These are phyloP conservation scores for Kwoniella sp. DNA, from an alignment of 768 basidiomycete species.

Conservation along the genomic window DNA sequence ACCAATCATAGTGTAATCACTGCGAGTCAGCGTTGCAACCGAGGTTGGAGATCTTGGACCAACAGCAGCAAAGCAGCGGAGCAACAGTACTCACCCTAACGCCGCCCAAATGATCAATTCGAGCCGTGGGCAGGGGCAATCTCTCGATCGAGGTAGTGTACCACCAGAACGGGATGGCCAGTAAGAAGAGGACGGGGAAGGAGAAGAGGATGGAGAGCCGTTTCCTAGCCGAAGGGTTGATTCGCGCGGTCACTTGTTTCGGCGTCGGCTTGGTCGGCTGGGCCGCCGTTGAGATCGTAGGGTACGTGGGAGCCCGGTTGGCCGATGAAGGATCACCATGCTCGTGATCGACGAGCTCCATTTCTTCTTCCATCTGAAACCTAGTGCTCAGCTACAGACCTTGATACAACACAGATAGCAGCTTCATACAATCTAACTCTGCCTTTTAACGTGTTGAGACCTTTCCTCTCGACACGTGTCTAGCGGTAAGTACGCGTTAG, in stretches of 20 bases:
- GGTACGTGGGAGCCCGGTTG: too few species aligned
- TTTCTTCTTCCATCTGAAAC: too few species aligned
- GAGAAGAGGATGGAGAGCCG: conserved; percentile 60
- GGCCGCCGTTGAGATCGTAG: too few species aligned
- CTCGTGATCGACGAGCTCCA: too few species aligned
- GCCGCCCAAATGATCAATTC: conserved; percentile 61
- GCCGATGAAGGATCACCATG: too few species aligned
- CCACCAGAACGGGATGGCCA: conserved; percentile 92
- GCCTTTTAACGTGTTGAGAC: too few species aligned
- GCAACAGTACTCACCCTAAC: background rate
- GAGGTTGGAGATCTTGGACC: too few species aligned
- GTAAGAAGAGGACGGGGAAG: conserved; percentile 76
- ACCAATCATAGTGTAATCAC: background rate
- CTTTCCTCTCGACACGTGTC: too few species aligned
- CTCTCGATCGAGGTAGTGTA: conserved; percentile 85
- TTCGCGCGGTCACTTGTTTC: conserved; percentile 25
- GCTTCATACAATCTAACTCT: too few species aligned
- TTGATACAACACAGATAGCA: too few species aligned
- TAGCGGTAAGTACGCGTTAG: too few species aligned
- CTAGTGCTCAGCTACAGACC: too few species aligned
- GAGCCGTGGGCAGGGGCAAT: conserved; percentile 67
- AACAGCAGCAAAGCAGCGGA: background rate
- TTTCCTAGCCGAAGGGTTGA: conserved; percentile 43
- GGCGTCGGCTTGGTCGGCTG: conserved; percentile 23
- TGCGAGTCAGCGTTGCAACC: background rate